Percentiles rank a stretch among this genome's conserved stretches.
Conservation (phyloP, 2,329 filamentous ascomycete species). For the Akanthomyces lecanii region DNA sequence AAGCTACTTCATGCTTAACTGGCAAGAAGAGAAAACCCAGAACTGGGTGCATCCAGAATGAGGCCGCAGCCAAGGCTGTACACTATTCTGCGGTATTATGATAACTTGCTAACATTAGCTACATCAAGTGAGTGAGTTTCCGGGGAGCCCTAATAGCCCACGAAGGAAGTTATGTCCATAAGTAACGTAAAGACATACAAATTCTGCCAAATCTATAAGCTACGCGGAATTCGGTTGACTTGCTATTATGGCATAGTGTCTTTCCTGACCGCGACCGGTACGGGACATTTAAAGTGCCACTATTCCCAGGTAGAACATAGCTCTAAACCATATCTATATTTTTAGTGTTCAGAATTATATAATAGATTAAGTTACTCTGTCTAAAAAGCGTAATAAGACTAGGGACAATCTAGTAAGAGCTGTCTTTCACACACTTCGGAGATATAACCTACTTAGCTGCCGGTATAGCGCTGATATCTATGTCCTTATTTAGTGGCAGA, state of each 20-base stretch:
- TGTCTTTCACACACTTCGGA: neutral
- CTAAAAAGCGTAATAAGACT: neutral
- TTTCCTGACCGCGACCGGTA: neutral
- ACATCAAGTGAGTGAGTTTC: too few species aligned
- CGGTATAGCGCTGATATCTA: neutral
- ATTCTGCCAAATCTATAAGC: neutral
- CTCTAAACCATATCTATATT: neutral
- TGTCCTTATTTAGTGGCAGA: neutral
- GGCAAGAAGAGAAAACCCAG: too few species aligned
- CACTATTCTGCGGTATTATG: too few species aligned
- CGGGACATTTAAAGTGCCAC: neutral
- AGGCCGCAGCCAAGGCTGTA: too few species aligned
- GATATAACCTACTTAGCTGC: neutral
- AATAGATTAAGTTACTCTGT: neutral
- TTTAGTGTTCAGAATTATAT: neutral
- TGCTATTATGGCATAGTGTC: neutral
- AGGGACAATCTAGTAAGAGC: neutral
- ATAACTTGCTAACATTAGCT: too few species aligned
- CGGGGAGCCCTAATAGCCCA: too few species aligned
- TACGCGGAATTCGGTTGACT: neutral
- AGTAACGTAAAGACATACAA: neutral
- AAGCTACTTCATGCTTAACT: too few species aligned
- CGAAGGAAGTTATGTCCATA: neutral
- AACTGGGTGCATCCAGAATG: too few species aligned
- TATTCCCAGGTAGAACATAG: neutral